phyloP scores from a whole-genome alignment of 768 basidiomycete species.

The Phanerochaete carnosa region DNA sequence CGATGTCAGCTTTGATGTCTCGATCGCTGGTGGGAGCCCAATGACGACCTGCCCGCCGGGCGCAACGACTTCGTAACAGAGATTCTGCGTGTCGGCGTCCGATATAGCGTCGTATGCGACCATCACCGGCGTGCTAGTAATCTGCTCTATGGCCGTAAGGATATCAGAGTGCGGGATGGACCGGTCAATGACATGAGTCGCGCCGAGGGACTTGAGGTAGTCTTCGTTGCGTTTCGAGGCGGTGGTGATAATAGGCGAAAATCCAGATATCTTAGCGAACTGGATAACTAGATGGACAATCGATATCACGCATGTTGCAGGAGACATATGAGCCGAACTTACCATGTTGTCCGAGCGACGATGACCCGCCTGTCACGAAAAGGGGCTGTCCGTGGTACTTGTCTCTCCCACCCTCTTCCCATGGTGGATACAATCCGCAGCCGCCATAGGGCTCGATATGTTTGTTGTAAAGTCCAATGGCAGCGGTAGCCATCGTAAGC shows the following conservation, averaged over 20 bases:
- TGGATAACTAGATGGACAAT: slow-evolving; percentile 21
- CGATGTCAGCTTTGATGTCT: slow-evolving; percentile 23
- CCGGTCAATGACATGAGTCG: slow-evolving; percentile 27
- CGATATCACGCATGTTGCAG: neutral
- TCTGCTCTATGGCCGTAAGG: neutral
- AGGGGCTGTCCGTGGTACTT: slow-evolving; percentile 30
- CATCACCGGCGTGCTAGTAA: slow-evolving; percentile 19
- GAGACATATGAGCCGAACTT: neutral
- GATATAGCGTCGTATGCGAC: slow-evolving; percentile 24
- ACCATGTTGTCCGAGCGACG: slow-evolving; percentile 38
- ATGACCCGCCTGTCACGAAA: slow-evolving; percentile 35
- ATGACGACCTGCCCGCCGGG: slow-evolving; percentile 19
- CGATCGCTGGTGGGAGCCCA: slow-evolving; percentile 9
- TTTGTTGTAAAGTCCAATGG: slow-evolving; percentile 23
- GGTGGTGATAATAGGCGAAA: slow-evolving; percentile 30
- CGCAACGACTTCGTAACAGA: slow-evolving; percentile 20
- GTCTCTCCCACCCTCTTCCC: slow-evolving; percentile 28
- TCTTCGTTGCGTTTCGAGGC: slow-evolving; percentile 23
- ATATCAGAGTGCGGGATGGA: neutral
- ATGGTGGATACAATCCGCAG: slow-evolving; percentile 29
- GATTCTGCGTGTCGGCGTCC: slow-evolving; percentile 19
- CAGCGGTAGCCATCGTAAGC: slow-evolving; percentile 26
- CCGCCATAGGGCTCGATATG: slow-evolving; percentile 13
- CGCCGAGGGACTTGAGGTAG: slow-evolving; percentile 26
- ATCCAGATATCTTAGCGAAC: slow-evolving; percentile 26